Evolutionary conservation across 1,139 yeast species (phyloP), one percentile per base, ranked within the genome.

Genomic region (Magnusiomyces ingens): DNA sequence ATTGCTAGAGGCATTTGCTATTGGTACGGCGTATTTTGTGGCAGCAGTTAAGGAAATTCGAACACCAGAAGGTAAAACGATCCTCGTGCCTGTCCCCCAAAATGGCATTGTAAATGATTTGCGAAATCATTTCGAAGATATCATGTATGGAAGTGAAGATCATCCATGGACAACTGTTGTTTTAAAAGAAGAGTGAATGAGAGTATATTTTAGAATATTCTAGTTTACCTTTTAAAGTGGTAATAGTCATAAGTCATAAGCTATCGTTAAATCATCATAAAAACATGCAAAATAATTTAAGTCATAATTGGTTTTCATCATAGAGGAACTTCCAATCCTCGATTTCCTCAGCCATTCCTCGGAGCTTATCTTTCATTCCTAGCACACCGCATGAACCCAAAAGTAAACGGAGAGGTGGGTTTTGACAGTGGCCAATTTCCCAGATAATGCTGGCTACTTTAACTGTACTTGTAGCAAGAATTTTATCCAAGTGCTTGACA

Each of bases 1-100:
- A 52, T 66, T 74, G 52, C 65, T 72, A 12, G 77, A 74, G 62
- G 75, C 76, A 1, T 74, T 74, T 52, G 72, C 73, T 10, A 65
- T 73, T 42, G 77, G 77, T 15, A 74, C 77, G 46, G 76, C 77
- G 13, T 74, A 70, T 57, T 68, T 74, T 56, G 72, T 74, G 2
- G 67, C 75, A 21, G 73, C 76, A 3, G 71, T 73, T 55, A 61
- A 62, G 50, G 59, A 60, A 52, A 70, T 74, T 55, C 70, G 72
- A 43, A 64, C 69, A 55, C 64, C 64, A 29, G 64, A 60, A 37
- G 76, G 75, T 37, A 65, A 67, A 52, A 68, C 64, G 48, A 63
- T 74, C 55, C 47, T 61, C 41, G 64, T 73, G 36, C 74, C 76
- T n/a, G 58, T 67, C 51, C 47, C 54, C 15, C 36, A 45, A 22